Base-by-base conservation (phyloP, 169 alveolate genomes). In the Plasmodium reichenowi region DNA sequence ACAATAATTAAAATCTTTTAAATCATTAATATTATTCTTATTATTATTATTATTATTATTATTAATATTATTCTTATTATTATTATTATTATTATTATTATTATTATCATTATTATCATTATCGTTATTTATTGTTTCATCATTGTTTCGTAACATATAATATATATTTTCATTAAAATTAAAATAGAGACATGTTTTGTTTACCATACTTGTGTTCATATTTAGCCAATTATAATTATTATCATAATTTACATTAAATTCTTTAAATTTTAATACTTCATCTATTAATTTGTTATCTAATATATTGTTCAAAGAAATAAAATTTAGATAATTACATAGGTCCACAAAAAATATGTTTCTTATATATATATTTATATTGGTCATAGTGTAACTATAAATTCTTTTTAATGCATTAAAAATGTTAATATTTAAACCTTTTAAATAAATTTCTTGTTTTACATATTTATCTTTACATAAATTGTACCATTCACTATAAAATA, bases 281-380 rank as follows among this genome's bases (percentile, higher is more conserved):
- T 86, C 92, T 2, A 86, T 86, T 59, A 86, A 60, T 50, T 59
- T 59, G 29, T 86, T 86, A 52, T 86, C 72, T 20, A 62, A 58
- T n/a, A 86, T 86, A 52, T 56, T 86, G 8, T 72, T 52, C 38
- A 60, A 59, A 17, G 75, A 71, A 24, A 72, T 45, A 8, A 74
- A 64, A 52, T 86, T 72, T 50, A 86, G 47, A 63, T 60, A 59
- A 62, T 86, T 29, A 43, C 60, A 72, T 45, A 86, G 47, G 32
- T 86, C 92, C 5, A 86, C 92, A 73, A 86, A 86, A 74, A 86
- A 86, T 59, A 86, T 86, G 32, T 72, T 86, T 62, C 87, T 86
- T 60, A 86, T 86, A 66, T 72, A 66, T 5, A 86, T 50, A 72
- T 86, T 80, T 29, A 72, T 20, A 67, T 13, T 15, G 13, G 66